phyloP scores from a whole-genome alignment of 2,329 filamentous ascomycete genomes.

The Didymosphaeria variabile region DNA sequence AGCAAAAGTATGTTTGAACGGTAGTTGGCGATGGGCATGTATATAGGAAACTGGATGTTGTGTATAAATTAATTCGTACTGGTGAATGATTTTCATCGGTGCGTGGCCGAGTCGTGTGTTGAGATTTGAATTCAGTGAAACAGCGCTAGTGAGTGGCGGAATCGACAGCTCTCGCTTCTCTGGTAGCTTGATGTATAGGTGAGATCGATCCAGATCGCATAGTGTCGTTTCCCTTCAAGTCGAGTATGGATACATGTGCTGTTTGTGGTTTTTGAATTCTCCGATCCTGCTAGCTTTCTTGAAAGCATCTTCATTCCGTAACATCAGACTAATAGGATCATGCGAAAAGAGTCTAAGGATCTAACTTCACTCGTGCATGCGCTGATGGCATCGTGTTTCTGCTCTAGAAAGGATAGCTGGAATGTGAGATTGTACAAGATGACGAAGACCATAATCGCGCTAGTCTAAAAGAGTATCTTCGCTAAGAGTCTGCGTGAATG shows the following conservation, averaged over 20 bases:
- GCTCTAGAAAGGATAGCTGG: background rate
- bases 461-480: background rate
- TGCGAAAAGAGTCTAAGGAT: too few relatives aligned
- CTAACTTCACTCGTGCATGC: background rate
- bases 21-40: background rate
- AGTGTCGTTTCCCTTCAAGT: background rate
- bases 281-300: too few relatives aligned
- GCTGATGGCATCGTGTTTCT: background rate
- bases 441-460: background rate
- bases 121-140: conserved; percentile 1
- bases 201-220: background rate
- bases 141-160: background rate
- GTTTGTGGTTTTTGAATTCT: background rate
- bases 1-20: background rate
- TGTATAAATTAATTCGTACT: conserved; percentile 17
- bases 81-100: background rate
- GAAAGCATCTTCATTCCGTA: too few relatives aligned
- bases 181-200: background rate
- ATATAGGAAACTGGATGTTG: conserved; percentile 23
- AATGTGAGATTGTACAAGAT: background rate
- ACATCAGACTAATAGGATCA: background rate
- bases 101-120: background rate
- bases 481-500: background rate
- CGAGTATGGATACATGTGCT: background rate
- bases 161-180: background rate